Percentiles rank a stretch among this genome's conserved stretches.
These are phyloP conservation scores for Fragosphaeria purpurea DNA, from an alignment of 2,329 filamentous ascomycete genomes.

Conservation along the genomic window DNA sequence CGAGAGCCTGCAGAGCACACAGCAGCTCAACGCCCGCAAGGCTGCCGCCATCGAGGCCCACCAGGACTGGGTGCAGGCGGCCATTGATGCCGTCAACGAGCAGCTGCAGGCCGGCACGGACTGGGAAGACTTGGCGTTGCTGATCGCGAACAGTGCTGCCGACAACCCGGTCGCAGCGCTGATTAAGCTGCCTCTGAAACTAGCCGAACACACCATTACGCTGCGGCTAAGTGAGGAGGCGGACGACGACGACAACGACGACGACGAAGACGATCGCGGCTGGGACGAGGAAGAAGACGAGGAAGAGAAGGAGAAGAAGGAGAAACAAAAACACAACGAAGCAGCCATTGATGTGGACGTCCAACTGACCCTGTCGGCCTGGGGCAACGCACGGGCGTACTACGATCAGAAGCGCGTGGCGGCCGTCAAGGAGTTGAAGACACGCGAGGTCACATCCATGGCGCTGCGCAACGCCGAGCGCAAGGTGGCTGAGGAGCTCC, in stretches of 20 bases:
- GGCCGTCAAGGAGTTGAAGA: conserved; percentile 80
- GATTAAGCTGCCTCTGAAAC: conserved; percentile 77
- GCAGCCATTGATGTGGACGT: conserved; percentile 64
- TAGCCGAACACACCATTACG: conserved; percentile 83
- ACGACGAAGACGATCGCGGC: conserved; percentile 38
- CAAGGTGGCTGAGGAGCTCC: conserved; percentile 78
- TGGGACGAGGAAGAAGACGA: conserved; percentile 36
- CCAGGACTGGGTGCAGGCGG: conserved; percentile 81
- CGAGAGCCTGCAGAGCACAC: conserved; percentile 70
- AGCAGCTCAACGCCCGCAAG: conserved; percentile 76
- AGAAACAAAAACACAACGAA: conserved; percentile 32
- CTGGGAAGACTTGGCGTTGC: conserved; percentile 80
- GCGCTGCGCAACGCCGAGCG: conserved; percentile 84
- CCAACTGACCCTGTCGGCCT: conserved; percentile 70
- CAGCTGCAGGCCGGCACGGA: conserved; percentile 94
- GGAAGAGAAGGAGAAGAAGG: conserved; percentile 36
- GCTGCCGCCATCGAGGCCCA: conserved; percentile 88
- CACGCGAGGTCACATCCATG: conserved; percentile 65
- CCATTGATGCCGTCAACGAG: conserved; percentile 83
- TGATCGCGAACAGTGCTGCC: conserved; percentile 80
- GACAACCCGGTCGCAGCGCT: conserved; percentile 78
- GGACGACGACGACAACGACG: conserved; percentile 44
- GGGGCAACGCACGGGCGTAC: conserved; percentile 84
- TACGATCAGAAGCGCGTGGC: conserved; percentile 82
- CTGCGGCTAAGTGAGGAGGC: conserved; percentile 65